A percentile compares a stretch with the other conserved stretches of the same genome.
Evolutionary conservation across 1,139 yeast species (phyloP).

Genomic region (Sporopachydermia cereana): DNA sequence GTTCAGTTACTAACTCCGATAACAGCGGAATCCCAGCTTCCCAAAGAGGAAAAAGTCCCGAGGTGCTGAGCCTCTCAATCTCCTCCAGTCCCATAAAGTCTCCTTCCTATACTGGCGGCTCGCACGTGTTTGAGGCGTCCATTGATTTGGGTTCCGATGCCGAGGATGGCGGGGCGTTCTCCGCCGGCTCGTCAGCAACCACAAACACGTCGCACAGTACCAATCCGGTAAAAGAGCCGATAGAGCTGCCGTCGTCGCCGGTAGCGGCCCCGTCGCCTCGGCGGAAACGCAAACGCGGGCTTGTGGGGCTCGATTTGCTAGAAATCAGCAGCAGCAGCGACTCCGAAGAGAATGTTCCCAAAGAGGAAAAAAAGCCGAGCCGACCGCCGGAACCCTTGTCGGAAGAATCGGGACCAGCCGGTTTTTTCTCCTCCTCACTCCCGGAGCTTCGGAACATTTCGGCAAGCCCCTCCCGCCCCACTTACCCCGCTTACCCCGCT

Average conservation of each 20-base stretch:
- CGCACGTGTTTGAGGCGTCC: background rate
- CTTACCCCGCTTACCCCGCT: too few relatives aligned
- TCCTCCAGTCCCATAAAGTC: background rate
- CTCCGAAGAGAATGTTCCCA: background rate
- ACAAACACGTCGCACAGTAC: background rate
- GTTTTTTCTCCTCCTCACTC: background rate
- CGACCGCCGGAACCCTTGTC: background rate
- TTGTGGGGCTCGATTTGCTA: background rate
- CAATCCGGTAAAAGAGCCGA: background rate
- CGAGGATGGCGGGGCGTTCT: background rate
- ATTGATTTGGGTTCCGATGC: background rate
- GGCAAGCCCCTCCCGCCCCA: too few relatives aligned
- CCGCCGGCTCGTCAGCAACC: background rate
- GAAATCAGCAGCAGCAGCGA: background rate
- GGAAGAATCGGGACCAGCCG: background rate
- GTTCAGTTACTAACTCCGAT: too few relatives aligned
- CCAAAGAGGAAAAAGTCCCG: too few relatives aligned
- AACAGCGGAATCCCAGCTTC: too few relatives aligned
- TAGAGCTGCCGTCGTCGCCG: background rate
- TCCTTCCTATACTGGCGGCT: background rate
- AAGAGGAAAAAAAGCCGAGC: background rate
- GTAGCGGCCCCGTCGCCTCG: background rate
- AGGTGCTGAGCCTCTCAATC: background rate
- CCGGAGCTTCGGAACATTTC: background rate
- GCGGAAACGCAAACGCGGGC: background rate